These are phyloP conservation scores for Chenopodium berlandieri DNA, from an alignment of 148 eudicot species.

Conservation along the genomic window DNA sequence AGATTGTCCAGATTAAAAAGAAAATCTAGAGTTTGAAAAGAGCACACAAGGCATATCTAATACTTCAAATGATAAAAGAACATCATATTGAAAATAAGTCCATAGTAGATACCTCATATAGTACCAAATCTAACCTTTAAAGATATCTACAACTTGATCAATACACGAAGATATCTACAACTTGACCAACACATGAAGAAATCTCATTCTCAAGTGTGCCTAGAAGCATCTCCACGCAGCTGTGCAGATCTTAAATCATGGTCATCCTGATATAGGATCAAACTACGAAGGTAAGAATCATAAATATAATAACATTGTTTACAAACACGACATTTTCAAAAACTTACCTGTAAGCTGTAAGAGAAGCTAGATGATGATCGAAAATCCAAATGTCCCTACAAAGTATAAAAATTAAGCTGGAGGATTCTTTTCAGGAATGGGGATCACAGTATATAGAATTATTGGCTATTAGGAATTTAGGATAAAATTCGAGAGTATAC, in stretches of 20 bases:
- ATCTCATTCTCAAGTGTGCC: conserved; percentile 20
- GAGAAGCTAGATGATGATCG: conserved; percentile 58
- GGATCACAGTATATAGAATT: background rate
- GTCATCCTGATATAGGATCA: conserved; percentile 37
- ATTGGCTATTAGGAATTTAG: background rate
- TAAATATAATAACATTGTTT: background rate
- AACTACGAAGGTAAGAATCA: background rate
- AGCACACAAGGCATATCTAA: background rate
- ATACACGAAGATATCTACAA: conserved; percentile 17
- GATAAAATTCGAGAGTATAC: conserved; percentile 31
- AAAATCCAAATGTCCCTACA: conserved; percentile 80
- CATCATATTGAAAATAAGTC: background rate
- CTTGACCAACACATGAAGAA: conserved; percentile 9
- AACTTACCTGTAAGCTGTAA: conserved; percentile 61
- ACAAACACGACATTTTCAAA: background rate
- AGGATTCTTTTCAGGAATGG: background rate
- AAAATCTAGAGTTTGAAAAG: background rate
- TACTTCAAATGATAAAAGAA: background rate
- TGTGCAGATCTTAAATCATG: conserved; percentile 34
- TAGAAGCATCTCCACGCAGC: conserved; percentile 35
- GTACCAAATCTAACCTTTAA: background rate
- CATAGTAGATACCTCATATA: conserved; percentile 17
- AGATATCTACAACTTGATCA: conserved; percentile 16
- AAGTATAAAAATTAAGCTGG: conserved; percentile 2
- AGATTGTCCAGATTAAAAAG: background rate